These are phyloP conservation scores for Phoma herbarum DNA, from an alignment of 2,329 filamentous ascomycete genomes.

Conservation along the genomic window DNA sequence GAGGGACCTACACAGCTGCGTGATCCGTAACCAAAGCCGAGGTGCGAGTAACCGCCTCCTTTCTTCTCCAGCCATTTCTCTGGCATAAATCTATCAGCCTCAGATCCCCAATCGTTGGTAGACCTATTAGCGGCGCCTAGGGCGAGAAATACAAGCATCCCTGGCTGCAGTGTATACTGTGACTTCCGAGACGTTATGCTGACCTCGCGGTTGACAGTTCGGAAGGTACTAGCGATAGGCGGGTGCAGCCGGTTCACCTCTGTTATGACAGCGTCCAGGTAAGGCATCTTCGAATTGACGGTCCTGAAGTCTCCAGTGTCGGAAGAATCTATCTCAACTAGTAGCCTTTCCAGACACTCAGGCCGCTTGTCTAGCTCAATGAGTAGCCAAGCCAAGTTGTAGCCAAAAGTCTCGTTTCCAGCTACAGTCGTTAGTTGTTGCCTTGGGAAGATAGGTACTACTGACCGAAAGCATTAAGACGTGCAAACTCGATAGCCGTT, in stretches of 20 bases:
- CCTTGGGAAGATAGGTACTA: background rate
- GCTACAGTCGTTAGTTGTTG: background rate
- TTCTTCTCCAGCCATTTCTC: background rate
- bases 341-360: background rate
- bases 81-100: background rate
- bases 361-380: conserved; percentile 1
- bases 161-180: background rate
- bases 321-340: background rate
- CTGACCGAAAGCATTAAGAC: conserved; percentile 8
- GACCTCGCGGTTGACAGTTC: conserved; percentile 4
- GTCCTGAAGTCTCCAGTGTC: conserved; percentile 2
- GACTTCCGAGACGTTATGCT: background rate
- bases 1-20: conserved; percentile 1
- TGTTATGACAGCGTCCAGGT: background rate
- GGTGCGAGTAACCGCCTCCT: background rate
- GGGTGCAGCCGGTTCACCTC: conserved; percentile 1
- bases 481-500: conserved; percentile 4
- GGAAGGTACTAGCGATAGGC: conserved; percentile 6
- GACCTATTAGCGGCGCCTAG: conserved; percentile 1
- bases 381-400: conserved; percentile 3
- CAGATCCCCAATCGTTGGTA: background rate
- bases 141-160: background rate
- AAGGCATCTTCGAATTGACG: conserved; percentile 4
- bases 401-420: conserved; percentile 7
- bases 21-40: background rate